Conservation (phyloP, 2,329 filamentous ascomycete species). For the Scedosporium aurantiacum region DNA sequence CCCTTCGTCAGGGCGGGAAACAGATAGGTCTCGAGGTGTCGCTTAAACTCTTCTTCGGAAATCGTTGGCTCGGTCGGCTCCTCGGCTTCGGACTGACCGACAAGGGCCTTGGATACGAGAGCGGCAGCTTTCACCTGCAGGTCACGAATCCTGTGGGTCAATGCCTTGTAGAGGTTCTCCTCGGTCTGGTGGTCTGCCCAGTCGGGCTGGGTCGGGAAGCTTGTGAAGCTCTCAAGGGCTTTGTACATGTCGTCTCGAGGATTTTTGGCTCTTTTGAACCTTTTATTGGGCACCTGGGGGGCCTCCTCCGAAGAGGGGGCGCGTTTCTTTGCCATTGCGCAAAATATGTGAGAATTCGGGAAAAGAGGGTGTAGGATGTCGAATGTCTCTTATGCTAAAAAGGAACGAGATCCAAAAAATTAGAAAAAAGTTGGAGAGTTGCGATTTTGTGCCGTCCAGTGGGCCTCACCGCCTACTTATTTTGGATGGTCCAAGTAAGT, state of each 20-base stretch:
- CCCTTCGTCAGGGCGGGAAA: slow-evolving; percentile 88
- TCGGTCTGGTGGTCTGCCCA: slow-evolving; percentile 4
- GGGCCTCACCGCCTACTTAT: slow-evolving; percentile 4
- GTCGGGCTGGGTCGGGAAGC: slow-evolving; percentile 1
- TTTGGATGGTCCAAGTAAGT: background rate
- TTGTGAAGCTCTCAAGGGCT: slow-evolving; percentile 1
- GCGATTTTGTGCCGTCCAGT: slow-evolving; percentile 1
- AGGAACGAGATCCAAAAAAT: background rate
- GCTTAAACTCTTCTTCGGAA: slow-evolving; percentile 24
- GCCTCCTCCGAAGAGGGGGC: slow-evolving; percentile 4
- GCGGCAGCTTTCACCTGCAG: slow-evolving; percentile 2
- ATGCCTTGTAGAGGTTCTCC: slow-evolving; percentile 2
- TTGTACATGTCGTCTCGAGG: slow-evolving; percentile 6
- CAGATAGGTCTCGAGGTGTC: slow-evolving; percentile 55
- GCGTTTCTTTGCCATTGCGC: background rate
- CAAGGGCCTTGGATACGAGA: background rate
- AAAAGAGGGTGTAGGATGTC: background rate
- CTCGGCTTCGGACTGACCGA: background rate
- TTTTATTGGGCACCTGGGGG: background rate
- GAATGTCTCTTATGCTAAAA: background rate
- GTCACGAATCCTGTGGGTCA: slow-evolving; percentile 2
- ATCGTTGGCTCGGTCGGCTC: background rate
- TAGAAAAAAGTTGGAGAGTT: background rate
- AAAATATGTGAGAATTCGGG: background rate
- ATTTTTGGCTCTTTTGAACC: slow-evolving; percentile 5